Conservation (phyloP, 1,284 basidiomycete species). For the Trichosporon coremiiforme region DNA sequence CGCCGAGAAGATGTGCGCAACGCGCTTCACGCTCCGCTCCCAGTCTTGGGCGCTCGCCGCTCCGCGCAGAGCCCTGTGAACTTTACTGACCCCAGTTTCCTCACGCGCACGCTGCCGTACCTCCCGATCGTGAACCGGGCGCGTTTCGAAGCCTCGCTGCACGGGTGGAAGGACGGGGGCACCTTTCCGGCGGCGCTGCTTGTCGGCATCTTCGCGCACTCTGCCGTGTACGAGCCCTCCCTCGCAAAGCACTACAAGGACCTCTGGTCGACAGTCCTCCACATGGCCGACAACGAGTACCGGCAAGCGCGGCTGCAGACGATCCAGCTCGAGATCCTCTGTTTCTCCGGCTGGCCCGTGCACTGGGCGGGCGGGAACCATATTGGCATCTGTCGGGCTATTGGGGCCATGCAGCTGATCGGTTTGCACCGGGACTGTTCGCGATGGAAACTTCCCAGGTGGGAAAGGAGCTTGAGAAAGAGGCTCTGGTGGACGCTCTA, state of each 20-base stretch:
- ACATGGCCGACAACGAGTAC: conserved; percentile 35
- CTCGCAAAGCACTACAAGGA: conserved; percentile 25
- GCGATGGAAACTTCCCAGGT: conserved; percentile 35
- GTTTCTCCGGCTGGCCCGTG: conserved; percentile 35
- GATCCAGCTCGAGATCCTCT: conserved; percentile 36
- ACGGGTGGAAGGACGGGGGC: conserved; percentile 27
- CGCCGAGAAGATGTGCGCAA: too few species aligned
- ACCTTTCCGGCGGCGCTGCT: conserved; percentile 35
- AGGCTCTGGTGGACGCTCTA: conserved; percentile 39
- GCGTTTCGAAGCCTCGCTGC: conserved; percentile 34
- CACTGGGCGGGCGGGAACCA: conserved; percentile 37
- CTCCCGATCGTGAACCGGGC: conserved; percentile 37
- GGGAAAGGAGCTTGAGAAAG: conserved; percentile 35
- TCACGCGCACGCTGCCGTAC: conserved; percentile 33
- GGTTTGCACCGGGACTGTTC: conserved; percentile 40
- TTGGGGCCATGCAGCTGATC: conserved; percentile 34
- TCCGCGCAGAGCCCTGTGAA: too few species aligned
- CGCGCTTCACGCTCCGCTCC: too few species aligned
- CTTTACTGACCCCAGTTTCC: conserved; percentile 28
- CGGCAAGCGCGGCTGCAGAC: conserved; percentile 35
- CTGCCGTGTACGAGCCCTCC: conserved; percentile 31
- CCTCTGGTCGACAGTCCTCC: conserved; percentile 31
- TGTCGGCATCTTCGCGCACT: conserved; percentile 33
- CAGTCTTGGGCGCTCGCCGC: too few species aligned
- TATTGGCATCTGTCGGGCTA: conserved; percentile 28